phyloP scores from a whole-genome alignment of 441 rosid genomes.

The Gossypium lobatum region DNA sequence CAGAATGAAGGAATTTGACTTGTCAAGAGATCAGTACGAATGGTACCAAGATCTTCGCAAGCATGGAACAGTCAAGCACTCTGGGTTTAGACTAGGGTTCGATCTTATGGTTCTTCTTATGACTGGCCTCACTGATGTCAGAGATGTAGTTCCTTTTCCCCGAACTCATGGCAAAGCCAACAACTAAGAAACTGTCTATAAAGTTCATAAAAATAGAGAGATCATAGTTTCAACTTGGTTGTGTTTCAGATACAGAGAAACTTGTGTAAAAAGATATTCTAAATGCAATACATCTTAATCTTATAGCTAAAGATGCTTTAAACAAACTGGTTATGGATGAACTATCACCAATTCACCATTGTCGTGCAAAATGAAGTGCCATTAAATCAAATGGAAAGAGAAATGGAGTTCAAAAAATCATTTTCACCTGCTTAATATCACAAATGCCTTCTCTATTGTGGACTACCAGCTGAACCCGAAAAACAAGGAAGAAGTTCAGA shows the following conservation, averaged over 20 bases:
- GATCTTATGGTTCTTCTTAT: constrained; percentile 68
- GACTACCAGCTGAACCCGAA: background rate
- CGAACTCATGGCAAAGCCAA: constrained; percentile 46
- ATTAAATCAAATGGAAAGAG: constrained; percentile 29
- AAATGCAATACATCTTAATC: background rate
- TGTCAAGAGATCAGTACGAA: constrained; percentile 55
- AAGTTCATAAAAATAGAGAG: background rate
- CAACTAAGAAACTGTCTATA: constrained; percentile 22
- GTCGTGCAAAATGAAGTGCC: constrained; percentile 11
- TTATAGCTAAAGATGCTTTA: background rate
- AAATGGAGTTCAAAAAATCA: background rate
- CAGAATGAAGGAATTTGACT: constrained; percentile 56
- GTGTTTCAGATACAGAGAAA: background rate
- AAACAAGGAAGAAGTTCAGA: background rate
- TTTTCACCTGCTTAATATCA: background rate
- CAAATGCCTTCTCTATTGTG: background rate
- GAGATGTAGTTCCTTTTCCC: constrained; percentile 80
- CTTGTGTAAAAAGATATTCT: constrained; percentile 10
- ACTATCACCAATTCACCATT: constrained; percentile 7
- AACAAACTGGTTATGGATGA: constrained; percentile 15
- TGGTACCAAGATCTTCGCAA: constrained; percentile 79
- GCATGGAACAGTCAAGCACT: constrained; percentile 73
- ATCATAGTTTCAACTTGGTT: background rate
- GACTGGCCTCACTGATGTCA: constrained; percentile 76
- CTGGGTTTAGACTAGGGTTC: constrained; percentile 66